phyloP scores from a whole-genome alignment of 371 early-diverging fungal species.

The Saksenaea oblongispora region DNA sequence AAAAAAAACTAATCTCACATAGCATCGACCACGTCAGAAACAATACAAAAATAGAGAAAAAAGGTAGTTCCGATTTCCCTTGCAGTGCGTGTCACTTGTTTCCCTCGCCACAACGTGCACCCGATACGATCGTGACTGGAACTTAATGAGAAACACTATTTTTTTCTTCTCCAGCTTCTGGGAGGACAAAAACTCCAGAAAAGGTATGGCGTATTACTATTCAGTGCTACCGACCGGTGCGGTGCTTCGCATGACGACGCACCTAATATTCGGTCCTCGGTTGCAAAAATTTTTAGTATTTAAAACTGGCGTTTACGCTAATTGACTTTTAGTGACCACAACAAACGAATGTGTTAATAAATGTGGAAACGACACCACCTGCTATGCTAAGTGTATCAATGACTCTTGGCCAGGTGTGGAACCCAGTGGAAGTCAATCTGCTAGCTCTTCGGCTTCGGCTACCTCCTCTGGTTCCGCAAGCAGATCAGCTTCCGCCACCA shows the following conservation, averaged over 20 bases:
- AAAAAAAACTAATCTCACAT: too few relatives aligned
- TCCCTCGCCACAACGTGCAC: not conserved
- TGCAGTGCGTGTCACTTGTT: not conserved
- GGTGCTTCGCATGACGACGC: conserved; percentile 7
- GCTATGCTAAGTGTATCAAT: conserved; percentile 12
- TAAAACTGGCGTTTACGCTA: not conserved
- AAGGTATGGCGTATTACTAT: not conserved
- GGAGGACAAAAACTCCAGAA: not conserved
- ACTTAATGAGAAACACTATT: not conserved
- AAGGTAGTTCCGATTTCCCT: too few relatives aligned
- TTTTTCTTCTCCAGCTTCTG: not conserved
- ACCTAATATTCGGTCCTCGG: not conserved
- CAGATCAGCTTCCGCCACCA: too few relatives aligned
- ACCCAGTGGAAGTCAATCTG: not conserved
- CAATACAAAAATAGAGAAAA: too few relatives aligned
- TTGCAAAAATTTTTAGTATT: not conserved
- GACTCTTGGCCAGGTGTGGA: conserved; percentile 16
- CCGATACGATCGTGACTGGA: not conserved
- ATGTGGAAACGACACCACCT: conserved; percentile 10
- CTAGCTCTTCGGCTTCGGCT: not conserved
- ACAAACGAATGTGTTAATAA: conserved; percentile 12
- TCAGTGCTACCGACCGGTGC: not conserved
- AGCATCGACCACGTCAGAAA: too few relatives aligned
- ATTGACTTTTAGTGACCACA: conserved; percentile 10
- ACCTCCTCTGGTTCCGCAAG: conserved; percentile 1